A percentile compares a stretch with the other conserved stretches of the same genome.
These are phyloP conservation scores for Arthrinium puccinioides DNA, from an alignment of 2,329 filamentous ascomycete species.

Conservation along the genomic window DNA sequence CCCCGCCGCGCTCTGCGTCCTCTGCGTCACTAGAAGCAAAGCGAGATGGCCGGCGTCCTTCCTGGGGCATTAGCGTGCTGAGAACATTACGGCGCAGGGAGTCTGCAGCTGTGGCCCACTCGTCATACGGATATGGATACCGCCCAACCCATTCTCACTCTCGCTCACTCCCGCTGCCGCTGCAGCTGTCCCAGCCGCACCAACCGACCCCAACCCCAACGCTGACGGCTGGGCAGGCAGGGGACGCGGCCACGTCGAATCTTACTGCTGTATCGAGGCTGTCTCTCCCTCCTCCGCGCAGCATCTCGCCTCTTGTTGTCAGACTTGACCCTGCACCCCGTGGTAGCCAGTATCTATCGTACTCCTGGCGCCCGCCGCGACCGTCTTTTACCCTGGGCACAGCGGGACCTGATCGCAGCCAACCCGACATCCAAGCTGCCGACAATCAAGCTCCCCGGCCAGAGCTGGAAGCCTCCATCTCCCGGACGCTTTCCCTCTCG, in stretches of 20 bases:
- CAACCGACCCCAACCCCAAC: neutral
- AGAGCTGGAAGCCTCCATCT: constrained; percentile 26
- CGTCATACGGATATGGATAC: neutral
- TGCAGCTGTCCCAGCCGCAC: constrained; percentile 1
- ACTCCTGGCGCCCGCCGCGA: no score
- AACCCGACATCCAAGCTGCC: no score
- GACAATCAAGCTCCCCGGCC: no score
- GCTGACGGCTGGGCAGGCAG: neutral
- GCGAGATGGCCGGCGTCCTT: constrained; percentile 6
- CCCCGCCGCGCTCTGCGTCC: constrained; percentile 3
- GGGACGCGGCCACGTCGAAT: no score
- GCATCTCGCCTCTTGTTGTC: constrained; percentile 1
- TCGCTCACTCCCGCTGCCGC: neutral
- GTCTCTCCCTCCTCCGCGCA: neutral
- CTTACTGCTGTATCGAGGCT: no score
- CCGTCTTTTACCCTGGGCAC: no score
- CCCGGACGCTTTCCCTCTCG: constrained; percentile 17
- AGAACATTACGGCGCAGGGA: constrained; percentile 3
- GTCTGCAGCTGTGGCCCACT: neutral
- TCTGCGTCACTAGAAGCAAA: constrained; percentile 5
- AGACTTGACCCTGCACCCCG: no score
- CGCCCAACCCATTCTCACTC: neutral
- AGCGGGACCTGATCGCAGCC: no score
- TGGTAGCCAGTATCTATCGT: no score
- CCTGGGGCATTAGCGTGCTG: constrained; percentile 4